Base-by-base conservation (phyloP, 2,329 filamentous ascomycete genomes). In the Fusarium albosuccineum region DNA sequence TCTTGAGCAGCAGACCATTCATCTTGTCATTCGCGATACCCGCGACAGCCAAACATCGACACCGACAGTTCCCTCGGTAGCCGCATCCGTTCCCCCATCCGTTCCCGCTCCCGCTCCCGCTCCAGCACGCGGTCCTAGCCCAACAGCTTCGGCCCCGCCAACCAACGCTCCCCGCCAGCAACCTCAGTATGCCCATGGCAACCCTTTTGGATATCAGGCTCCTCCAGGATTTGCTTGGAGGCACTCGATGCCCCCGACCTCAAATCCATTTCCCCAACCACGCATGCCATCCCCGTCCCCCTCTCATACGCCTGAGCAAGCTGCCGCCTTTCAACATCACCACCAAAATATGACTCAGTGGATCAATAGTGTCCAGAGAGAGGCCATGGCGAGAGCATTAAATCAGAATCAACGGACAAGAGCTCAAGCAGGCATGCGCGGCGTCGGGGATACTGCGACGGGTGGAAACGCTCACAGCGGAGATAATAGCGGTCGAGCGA, bases 1-100 rank as follows among this genome's bases (percentile, higher is more conserved):
- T 22, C 75, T 77, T 39, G 81, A 85, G 45, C 79, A 82, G 57
- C 84, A 87, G 62, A 85, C 83, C 1, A 80, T 87, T 16, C 85
- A 87, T 68, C 78, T 87, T 10, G 85, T 87, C 22, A 75, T 87
- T 44, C 78, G 84, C 66, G 83, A 82, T 46, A 46, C 70, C 9
- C 57, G 67, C 34, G 78, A 81, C 26, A 62, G 69, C 34, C 74
- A 73, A 17, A 60, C 75, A 16, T 53, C 75, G 9, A 74, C 70
- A 16, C 72, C 74, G 30, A 39, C 40, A 27, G 41, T 57, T 60
- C 37, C 70, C 61, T 66, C 75, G 10, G 56, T 60, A 30, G 41
- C 65, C 30, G 52, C 27, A n/a, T 27, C 64, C 27, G 60, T 45
- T 29, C 14, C 61, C 16, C 34, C 49, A 26, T 27, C 49, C 16